Conservation (phyloP, 495 filamentous ascomycete genomes). For the Aspergillus leporis region DNA sequence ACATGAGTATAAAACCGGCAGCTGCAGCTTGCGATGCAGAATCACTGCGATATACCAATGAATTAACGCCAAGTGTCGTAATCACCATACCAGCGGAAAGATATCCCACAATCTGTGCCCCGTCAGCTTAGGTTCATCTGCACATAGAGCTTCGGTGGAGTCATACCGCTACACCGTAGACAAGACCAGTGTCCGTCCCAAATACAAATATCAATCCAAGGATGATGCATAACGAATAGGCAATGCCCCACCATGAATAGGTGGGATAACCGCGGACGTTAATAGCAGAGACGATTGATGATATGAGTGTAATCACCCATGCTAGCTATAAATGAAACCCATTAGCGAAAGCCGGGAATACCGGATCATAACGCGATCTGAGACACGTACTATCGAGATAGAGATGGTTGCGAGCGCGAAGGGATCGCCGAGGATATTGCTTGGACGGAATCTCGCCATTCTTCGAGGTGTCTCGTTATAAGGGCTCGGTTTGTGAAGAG, state of each 20-base stretch:
- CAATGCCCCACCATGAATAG: conserved; percentile 86
- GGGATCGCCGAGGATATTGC: conserved; percentile 92
- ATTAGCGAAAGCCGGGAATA: conserved; percentile 2
- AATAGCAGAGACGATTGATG: conserved; percentile 75
- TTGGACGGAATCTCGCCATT: conserved; percentile 68
- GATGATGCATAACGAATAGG: conserved; percentile 82
- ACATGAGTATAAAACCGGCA: conserved; percentile 92
- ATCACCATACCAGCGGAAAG: conserved; percentile 79
- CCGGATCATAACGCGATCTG: background rate
- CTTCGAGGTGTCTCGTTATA: conserved; percentile 18
- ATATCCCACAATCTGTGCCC: conserved; percentile 73
- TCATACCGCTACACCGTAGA: conserved; percentile 85
- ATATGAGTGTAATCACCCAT: conserved; percentile 90
- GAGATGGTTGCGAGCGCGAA: conserved; percentile 94
- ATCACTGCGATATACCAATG: conserved; percentile 68
- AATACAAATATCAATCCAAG: conserved; percentile 76
- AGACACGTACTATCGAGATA: conserved; percentile 76
- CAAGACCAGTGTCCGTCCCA: conserved; percentile 75
- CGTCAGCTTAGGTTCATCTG: conserved; percentile 25
- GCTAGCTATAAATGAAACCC: conserved; percentile 61
- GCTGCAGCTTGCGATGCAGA: conserved; percentile 80
- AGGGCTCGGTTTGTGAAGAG: conserved; percentile 77
- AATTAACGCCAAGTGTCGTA: conserved; percentile 79
- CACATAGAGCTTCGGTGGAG: background rate
- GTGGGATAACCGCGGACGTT: conserved; percentile 61